Evolutionary conservation across 2,329 filamentous ascomycete genomes (phyloP).

Genomic region (Nectriaceae sp.): DNA sequence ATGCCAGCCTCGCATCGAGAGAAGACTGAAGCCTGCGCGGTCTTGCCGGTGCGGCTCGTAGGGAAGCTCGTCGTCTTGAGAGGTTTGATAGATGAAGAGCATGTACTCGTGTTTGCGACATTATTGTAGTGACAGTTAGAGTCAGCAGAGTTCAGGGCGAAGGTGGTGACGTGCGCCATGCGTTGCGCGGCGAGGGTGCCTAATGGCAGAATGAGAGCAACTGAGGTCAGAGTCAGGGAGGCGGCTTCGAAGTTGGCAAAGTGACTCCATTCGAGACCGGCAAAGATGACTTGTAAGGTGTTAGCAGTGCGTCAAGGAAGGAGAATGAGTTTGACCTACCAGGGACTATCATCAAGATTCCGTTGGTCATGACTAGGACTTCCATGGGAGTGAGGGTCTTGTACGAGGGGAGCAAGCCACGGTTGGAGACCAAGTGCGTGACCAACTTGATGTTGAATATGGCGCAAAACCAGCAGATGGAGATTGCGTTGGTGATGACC

Average conservation of each 20-base stretch:
- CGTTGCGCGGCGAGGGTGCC: slow-evolving; percentile 54
- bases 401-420: slow-evolving; percentile 47
- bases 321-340: slow-evolving; percentile 37
- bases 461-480: slow-evolving; percentile 56
- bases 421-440: slow-evolving; percentile 48
- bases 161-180: slow-evolving; percentile 32
- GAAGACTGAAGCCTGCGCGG: slow-evolving; percentile 21
- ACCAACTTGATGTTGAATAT: slow-evolving; percentile 56
- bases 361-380: slow-evolving; percentile 57
- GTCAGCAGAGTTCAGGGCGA: slow-evolving; percentile 16
- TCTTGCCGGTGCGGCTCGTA: slow-evolving; percentile 14
- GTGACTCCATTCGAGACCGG: slow-evolving; percentile 46
- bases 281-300: slow-evolving; percentile 48
- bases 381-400: slow-evolving; percentile 52
- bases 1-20: slow-evolving; percentile 28
- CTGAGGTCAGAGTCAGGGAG: slow-evolving; percentile 51
- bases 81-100: slow-evolving; percentile 17
- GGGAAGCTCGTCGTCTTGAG: slow-evolving; percentile 26
- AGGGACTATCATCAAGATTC: slow-evolving; percentile 57
- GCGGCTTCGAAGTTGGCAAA: slow-evolving; percentile 50
- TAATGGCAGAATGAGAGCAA: slow-evolving; percentile 53
- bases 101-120: slow-evolving; percentile 7
- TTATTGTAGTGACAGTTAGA: slow-evolving; percentile 19
- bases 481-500: slow-evolving; percentile 41
- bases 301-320: slow-evolving; percentile 1